A percentile compares a stretch with the other conserved stretches of the same genome.
These are phyloP conservation scores for Mallotus japonicus DNA, from an alignment of 441 rosid species.

Conservation along the genomic window DNA sequence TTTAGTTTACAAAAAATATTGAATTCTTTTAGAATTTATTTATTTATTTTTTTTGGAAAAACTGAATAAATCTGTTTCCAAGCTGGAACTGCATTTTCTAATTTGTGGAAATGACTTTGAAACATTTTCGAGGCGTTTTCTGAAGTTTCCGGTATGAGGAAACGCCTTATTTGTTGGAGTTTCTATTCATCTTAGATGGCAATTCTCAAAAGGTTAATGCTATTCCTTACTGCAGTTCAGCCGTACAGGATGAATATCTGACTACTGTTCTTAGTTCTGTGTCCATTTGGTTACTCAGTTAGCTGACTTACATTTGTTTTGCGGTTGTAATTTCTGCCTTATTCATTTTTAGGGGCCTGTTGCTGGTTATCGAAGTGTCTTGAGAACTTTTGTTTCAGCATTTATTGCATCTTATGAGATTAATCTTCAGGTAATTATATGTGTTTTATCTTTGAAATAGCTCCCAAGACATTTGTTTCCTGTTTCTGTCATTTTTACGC, in stretches of 20 bases:
- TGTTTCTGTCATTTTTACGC: conserved; percentile 8
- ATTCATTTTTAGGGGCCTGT: conserved; percentile 57
- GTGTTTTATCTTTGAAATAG: conserved; percentile 8
- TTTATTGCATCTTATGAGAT: conserved; percentile 99
- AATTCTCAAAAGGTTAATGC: background rate
- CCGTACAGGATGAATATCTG: background rate
- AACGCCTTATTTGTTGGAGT: too few species aligned
- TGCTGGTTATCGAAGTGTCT: conserved; percentile 80
- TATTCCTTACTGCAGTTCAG: background rate
- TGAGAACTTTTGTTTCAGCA: conserved; percentile 88
- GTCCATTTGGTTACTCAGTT: background rate
- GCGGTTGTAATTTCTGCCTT: background rate
- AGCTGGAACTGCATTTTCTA: too few species aligned
- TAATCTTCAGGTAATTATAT: conserved; percentile 66
- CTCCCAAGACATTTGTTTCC: conserved; percentile 10
- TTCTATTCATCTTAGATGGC: background rate
- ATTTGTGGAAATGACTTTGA: too few species aligned
- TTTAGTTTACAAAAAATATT: too few species aligned
- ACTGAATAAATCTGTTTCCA: too few species aligned
- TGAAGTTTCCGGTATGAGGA: too few species aligned
- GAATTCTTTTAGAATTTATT: too few species aligned
- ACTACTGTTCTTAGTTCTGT: background rate
- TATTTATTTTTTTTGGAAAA: too few species aligned
- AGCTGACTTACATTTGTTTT: conserved; percentile 15
- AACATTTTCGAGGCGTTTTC: too few species aligned